phyloP scores from a whole-genome alignment of 2,329 filamentous ascomycete genomes.

The Epichloe sp. region DNA sequence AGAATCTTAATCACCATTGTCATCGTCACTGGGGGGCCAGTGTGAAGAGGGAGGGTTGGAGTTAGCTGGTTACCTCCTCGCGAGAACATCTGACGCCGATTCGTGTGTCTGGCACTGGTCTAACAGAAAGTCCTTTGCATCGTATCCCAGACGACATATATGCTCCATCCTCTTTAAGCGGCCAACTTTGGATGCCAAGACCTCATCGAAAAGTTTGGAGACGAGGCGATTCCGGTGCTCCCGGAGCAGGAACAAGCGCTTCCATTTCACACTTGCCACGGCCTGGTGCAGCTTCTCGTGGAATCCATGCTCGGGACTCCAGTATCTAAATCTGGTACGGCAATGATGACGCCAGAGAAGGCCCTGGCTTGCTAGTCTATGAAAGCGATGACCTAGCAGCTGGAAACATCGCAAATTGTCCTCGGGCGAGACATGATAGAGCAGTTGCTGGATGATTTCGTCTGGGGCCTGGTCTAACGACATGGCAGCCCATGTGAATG shows the following conservation, averaged over 20 bases:
- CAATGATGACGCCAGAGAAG: conserved; percentile 76
- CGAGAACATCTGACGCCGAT: conserved; percentile 58
- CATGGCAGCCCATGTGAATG: conserved; percentile 15
- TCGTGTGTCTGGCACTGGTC: conserved; percentile 48
- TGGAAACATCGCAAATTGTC: conserved; percentile 37
- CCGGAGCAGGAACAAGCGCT: conserved; percentile 47
- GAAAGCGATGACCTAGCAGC: conserved; percentile 48
- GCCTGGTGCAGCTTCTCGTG: conserved; percentile 37
- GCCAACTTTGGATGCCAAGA: conserved; percentile 57
- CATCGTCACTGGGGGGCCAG: not conserved
- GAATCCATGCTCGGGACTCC: conserved; percentile 56
- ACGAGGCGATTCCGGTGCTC: conserved; percentile 38
- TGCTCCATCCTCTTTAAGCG: conserved; percentile 57
- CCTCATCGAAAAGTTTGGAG: conserved; percentile 45
- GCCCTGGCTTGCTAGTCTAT: conserved; percentile 53
- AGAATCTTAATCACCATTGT: conserved; percentile 4
- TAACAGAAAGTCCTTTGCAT: conserved; percentile 75
- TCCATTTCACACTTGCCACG: conserved; percentile 58
- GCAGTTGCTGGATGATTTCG: conserved; percentile 72
- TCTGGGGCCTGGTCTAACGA: conserved; percentile 50
- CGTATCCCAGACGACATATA: conserved; percentile 64
- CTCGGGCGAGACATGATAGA: conserved; percentile 47
- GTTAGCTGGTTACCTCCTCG: conserved; percentile 41
- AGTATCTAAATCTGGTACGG: conserved; percentile 53
- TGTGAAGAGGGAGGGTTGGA: not conserved